Base-by-base conservation (phyloP, 768 basidiomycete species). In the Hebeloma cylindrosporum region DNA sequence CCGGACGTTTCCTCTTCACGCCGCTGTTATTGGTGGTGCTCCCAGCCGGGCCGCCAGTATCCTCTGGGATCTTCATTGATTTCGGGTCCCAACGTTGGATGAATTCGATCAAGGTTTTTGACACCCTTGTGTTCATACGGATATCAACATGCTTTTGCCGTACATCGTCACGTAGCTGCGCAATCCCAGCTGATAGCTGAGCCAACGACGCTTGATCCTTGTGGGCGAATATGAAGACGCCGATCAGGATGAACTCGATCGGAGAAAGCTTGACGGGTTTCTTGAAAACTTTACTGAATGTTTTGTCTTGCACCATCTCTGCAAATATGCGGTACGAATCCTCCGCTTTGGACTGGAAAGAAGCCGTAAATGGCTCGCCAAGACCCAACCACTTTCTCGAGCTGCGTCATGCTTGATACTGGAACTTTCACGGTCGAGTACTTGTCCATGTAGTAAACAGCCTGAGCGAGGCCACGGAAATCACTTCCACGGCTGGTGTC, bases 201-300 rank as follows among this genome's bases (percentile, higher is more conserved):
- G 48, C 50, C 48, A 67, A 29, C 2, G 66, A 57, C 44, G 77
- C 51, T 8, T 40, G 57, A 10, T 68, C 62, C 61, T 72, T 79
- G 42, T 74, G 67, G n/a, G 70, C 59, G 9, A 72, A 71, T 11
- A 88, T 74, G 16, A 88, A 60, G 3, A 85, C 53, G 16, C 68
- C 69, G 36, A 78, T 74, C 50, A 74, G 65, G 35, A 85, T 70
- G 50, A 90, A 79, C 59, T 90, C 88, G 29, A 87, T 67, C 0
- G 88, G 88, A 0, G 85, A 72, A 1, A 88, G 69, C 28, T 80
- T 81, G 51, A 68, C 64, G 33, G 53, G 27, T 60, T 50, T 61
- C 60, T 65, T 59, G 57, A 83, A 75, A 16, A 64, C 46, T 6
- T 53, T 43, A n/a, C 54, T 65, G 14, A 67, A 52, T 5, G 68